These are phyloP conservation scores for Cordyceps sp. DNA, from an alignment of 2,329 filamentous ascomycete species.

Conservation along the genomic window DNA sequence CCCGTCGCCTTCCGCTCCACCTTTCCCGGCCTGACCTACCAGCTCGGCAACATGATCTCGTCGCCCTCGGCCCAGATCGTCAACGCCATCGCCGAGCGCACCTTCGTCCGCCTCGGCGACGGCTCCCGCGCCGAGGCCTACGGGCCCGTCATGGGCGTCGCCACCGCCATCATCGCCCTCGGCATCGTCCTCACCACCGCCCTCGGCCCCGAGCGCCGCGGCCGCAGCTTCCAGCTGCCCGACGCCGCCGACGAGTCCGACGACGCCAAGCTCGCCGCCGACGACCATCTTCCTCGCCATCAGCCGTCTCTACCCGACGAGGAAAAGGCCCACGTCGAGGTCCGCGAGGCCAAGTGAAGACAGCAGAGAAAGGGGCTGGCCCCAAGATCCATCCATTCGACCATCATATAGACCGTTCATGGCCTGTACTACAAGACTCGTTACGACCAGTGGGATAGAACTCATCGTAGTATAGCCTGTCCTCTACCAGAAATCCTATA, in stretches of 20 bases:
- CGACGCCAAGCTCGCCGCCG: too few relatives aligned
- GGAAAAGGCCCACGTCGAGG: too few relatives aligned
- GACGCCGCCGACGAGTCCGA: background rate
- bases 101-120: constrained; percentile 32
- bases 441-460: too few relatives aligned
- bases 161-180: constrained; percentile 57
- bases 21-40: constrained; percentile 56
- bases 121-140: constrained; percentile 51
- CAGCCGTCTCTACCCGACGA: background rate
- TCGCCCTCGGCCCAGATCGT: constrained; percentile 62
- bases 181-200: constrained; percentile 45
- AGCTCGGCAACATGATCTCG: constrained; percentile 60
- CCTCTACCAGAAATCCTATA: too few relatives aligned
- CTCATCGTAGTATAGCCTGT: too few relatives aligned
- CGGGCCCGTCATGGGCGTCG: constrained; percentile 59
- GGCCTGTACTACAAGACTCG: too few relatives aligned
- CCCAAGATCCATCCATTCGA: too few relatives aligned
- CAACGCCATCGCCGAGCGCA: constrained; percentile 53
- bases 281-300: background rate
- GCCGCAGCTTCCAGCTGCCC: background rate
- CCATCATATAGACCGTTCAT: too few relatives aligned
- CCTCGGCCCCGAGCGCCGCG: background rate
- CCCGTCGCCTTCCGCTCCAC: constrained; percentile 54
- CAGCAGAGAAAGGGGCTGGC: too few relatives aligned
- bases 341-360: too few relatives aligned